Base-by-base conservation (phyloP, 2,329 filamentous ascomycete species). In the Cladophialophora bantiana region DNA sequence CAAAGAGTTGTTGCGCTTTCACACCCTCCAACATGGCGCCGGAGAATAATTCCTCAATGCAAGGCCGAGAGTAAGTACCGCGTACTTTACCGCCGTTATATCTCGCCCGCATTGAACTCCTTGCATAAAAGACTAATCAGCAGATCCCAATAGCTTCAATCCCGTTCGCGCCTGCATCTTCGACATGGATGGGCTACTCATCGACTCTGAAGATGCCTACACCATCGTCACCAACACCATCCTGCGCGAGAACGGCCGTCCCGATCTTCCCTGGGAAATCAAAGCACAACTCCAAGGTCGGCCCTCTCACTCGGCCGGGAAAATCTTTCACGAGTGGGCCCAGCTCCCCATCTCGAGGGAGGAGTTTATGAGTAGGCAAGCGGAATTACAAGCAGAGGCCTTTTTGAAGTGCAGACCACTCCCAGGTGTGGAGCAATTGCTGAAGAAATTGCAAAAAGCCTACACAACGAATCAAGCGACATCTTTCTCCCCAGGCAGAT, bases 111-210 rank as follows among this genome's bases (percentile, higher is more conserved):
- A 20, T 20, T 18, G 3, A 3, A 7, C 20, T 12, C n/a, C 42
- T 20, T 20, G 18, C 20, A 50, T 50, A 18, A 50, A 10, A 50
- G 15, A 9, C 45, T 50, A 26, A 50, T 20, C 45, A 26, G 40
- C 15, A 42, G 2, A 6, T 7, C 40, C 10, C 40, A 18, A 9
- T 13, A 62, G 90, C 76, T 89, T 93, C 78, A 90, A 92, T 20
- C 88, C 90, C 55, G 85, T 98, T 66, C 87, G 93, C 73, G 95
- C 94, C 73, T 97, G 94, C 79, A 89, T 99, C 71, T 98, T 99
- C 78, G 95, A 99, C 83, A 97, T 98, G 94, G 95, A 99, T 79
- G 95, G 95, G 68, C 89, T 99, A 40, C 87, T 99, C 20, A 91
- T 99, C 76, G 89, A 98, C 80, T 93, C 92, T 38, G 95, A 98